Percentiles rank a stretch among this genome's conserved stretches.
Conservation (phyloP, 78 protist genomes). For the Cavenderia fasciculata region DNA sequence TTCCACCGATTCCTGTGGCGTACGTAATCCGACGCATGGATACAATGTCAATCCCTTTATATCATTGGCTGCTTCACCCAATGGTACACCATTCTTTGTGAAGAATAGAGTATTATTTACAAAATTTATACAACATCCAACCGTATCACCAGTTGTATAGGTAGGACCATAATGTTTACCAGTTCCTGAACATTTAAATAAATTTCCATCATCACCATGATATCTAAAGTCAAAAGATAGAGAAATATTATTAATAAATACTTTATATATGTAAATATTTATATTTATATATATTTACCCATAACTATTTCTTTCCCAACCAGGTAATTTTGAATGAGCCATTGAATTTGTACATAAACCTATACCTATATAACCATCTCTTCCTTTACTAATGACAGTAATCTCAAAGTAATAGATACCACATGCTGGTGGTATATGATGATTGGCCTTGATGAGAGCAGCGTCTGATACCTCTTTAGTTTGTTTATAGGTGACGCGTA, state of each 20-base stretch:
- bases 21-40: conserved; percentile 84
- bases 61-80: conserved; percentile 51
- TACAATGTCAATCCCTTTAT: conserved; percentile 44
- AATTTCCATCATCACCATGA: conserved; percentile 89
- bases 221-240: conserved; percentile 21
- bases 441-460: conserved; percentile 67
- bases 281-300: conserved; percentile 31
- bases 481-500: conserved; percentile 43
- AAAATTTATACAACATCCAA: conserved; percentile 84
- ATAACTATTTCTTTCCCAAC: conserved; percentile 86
- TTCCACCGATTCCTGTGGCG: conserved; percentile 79
- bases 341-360: conserved; percentile 69
- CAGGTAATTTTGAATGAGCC: conserved; percentile 75
- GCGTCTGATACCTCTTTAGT: conserved; percentile 79
- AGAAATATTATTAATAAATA: no score
- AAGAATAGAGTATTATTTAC: conserved; percentile 74
- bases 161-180: conserved; percentile 82
- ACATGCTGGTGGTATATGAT: conserved; percentile 70
- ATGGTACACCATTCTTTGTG: conserved; percentile 85
- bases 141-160: conserved; percentile 76
- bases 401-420: conserved; percentile 88
- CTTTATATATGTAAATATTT: no score
- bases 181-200: conserved; percentile 76
- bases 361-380: conserved; percentile 87
- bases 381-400: conserved; percentile 74